A percentile compares a stretch with the other conserved stretches of the same genome.
Conservation (phyloP, 768 basidiomycete species). For the Hebeloma cylindrosporum region DNA sequence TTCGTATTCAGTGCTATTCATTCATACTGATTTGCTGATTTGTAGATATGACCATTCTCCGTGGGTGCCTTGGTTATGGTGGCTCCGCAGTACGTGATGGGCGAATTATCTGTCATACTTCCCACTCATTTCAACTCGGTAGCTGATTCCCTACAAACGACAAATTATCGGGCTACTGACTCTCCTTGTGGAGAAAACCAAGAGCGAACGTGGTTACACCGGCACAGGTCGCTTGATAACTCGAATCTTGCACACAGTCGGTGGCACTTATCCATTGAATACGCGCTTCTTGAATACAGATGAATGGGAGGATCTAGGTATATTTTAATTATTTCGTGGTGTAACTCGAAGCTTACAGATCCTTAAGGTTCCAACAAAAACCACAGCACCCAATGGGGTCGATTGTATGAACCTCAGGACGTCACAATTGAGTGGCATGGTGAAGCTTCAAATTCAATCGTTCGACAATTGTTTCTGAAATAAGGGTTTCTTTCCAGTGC, state of each 20-base stretch:
- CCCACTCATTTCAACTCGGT: slow-evolving; percentile 3
- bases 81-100: slow-evolving; percentile 53
- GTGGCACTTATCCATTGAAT: slow-evolving; percentile 74
- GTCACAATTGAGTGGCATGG: slow-evolving; percentile 89
- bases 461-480: slow-evolving; percentile 2
- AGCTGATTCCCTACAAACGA: slow-evolving; percentile 71
- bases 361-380: slow-evolving; percentile 57
- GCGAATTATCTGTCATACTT: neutral
- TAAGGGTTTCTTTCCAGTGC: slow-evolving; percentile 39
- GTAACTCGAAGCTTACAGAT: slow-evolving; percentile 10
- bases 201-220: slow-evolving; percentile 86
- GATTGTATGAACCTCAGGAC: slow-evolving; percentile 72
- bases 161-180: slow-evolving; percentile 62
- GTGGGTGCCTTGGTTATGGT: slow-evolving; percentile 79
- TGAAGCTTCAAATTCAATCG: slow-evolving; percentile 28
- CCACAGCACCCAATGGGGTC: slow-evolving; percentile 78
- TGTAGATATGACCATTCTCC: slow-evolving; percentile 76
- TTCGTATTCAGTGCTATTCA: neutral
- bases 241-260: slow-evolving; percentile 72
- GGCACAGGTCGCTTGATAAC: slow-evolving; percentile 77
- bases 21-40: neutral
- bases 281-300: slow-evolving; percentile 78
- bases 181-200: slow-evolving; percentile 74
- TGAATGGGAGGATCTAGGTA: slow-evolving; percentile 79
- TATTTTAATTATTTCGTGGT: slow-evolving; percentile 16